A percentile compares a stretch with the other conserved stretches of the same genome.
Evolutionary conservation across 495 filamentous ascomycete genomes (phyloP).

Genomic region (Aspergillus coremiiformis): DNA sequence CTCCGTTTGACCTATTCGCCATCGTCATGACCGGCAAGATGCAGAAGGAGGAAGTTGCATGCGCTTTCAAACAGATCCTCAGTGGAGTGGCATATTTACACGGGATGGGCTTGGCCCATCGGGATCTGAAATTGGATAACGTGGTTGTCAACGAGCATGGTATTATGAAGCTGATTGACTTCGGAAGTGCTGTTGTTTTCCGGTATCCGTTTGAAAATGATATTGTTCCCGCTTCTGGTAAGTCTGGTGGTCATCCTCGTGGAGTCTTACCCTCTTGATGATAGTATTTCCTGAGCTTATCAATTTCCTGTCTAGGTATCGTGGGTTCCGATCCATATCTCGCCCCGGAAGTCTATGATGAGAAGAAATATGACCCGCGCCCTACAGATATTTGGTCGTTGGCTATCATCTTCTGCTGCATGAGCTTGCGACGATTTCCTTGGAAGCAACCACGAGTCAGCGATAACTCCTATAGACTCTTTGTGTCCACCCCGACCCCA

Average conservation of each 20-base stretch:
- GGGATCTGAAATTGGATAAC: constrained; percentile 96
- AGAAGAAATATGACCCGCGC: constrained; percentile 88
- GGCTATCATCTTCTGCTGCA: constrained; percentile 98
- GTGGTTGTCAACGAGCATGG: constrained; percentile 94
- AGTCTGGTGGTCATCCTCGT: constrained; percentile 22
- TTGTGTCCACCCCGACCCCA: constrained; percentile 64
- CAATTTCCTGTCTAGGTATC: constrained; percentile 57
- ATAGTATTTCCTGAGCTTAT: background rate
- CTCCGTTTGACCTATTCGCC: constrained; percentile 94
- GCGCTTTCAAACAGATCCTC: constrained; percentile 89
- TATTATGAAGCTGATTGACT: constrained; percentile 99
- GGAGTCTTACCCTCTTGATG: background rate
- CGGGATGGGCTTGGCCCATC: constrained; percentile 90
- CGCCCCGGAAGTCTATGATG: constrained; percentile 93
- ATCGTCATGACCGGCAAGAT: constrained; percentile 99
- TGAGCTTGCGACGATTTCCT: constrained; percentile 90
- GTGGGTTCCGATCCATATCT: constrained; percentile 97
- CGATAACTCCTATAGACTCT: constrained; percentile 92
- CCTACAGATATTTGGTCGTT: constrained; percentile 96
- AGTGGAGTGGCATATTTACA: constrained; percentile 97
- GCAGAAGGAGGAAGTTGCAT: constrained; percentile 82
- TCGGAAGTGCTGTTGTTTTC: constrained; percentile 95
- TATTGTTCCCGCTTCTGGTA: constrained; percentile 79
- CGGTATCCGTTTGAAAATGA: constrained; percentile 95
- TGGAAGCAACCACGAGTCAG: constrained; percentile 92